Conservation (phyloP, 129 eudicot genomes). For the Chrysanthemum makinoi region DNA sequence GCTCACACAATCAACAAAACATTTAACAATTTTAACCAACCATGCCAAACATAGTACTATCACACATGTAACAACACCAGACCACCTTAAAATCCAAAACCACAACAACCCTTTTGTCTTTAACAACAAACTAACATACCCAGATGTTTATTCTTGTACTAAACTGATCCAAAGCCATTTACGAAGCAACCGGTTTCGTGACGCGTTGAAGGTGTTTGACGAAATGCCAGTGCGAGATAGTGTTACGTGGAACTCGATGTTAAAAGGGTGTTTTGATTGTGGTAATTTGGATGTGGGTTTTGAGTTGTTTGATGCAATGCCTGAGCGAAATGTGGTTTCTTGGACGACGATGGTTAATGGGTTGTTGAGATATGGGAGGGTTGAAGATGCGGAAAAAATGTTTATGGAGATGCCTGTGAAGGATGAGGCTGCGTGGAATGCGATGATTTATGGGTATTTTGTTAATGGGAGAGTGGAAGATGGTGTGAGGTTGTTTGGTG, state of each 20-base stretch:
- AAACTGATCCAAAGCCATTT: constrained; percentile 42
- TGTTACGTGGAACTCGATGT: constrained; percentile 67
- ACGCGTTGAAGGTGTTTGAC: constrained; percentile 70
- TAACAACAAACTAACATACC: constrained; percentile 29
- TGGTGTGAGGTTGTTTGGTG: constrained; percentile 56
- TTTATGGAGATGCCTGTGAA: constrained; percentile 59
- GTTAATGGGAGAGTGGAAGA: constrained; percentile 49
- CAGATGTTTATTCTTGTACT: constrained; percentile 56
- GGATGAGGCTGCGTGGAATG: constrained; percentile 77
- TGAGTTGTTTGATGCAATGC: constrained; percentile 63
- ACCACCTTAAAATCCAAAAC: constrained; percentile 33
- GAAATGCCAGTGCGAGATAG: constrained; percentile 57
- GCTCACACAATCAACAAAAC: constrained; percentile 17
- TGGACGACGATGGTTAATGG: constrained; percentile 79
- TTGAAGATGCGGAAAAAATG: constrained; percentile 48
- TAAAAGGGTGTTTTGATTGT: constrained; percentile 73
- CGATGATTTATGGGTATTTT: constrained; percentile 72
- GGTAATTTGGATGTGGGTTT: constrained; percentile 49
- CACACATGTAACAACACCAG: constrained; percentile 18
- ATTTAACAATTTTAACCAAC: constrained; percentile 4
- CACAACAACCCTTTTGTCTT: constrained; percentile 29
- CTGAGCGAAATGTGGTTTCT: constrained; percentile 58
- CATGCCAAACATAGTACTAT: constrained; percentile 16
- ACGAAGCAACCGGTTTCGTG: constrained; percentile 36
- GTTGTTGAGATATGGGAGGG: constrained; percentile 42